Evolutionary conservation across 805 yeast genomes (phyloP), one percentile per base, ranked within the genome.

Genomic region (Metschnikowia arizonensis): DNA sequence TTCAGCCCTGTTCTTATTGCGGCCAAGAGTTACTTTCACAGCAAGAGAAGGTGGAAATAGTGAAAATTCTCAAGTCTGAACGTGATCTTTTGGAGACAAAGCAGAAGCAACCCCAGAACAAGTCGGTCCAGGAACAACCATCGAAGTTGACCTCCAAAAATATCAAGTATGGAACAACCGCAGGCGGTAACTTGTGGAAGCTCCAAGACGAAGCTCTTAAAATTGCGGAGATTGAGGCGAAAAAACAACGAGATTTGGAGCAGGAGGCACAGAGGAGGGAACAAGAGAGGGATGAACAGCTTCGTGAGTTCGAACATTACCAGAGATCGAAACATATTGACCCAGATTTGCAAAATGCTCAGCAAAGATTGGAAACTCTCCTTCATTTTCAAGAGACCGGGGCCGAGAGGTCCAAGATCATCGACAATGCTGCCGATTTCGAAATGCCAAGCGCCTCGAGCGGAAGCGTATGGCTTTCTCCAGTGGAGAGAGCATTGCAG

Each of bases 341-440:
- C 52, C 74, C 78, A 0, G 90, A 83, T 33, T 64, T 87, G 30
- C 52, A 70, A 3, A 72, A 73, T 45, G 99, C 99, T 0, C 84
- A 86, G 54, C 79, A 78, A 36, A 70, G 90, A 41, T 67, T 93
- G 40, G 86, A 87, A 26, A 83, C 79, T 26, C 66, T 93, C 39
- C 68, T 93, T 35, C 77, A 81, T 50, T 93, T 82, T 62, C 99
- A 93, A 62, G 87, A 79, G 2, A 81, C 90, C 14, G 86, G 95
- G 5, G 87, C 90, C 1, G 95, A 88, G 61, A 74, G 99, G 61
- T 93, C 99, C 0, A 81, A 79, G 54, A 88, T 93, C 50, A 90
- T 95, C 32, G 99, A 93, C 61, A 83, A 88, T 59, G 97, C 95
- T 0, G 80, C 95, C 4, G 99, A 93, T 61, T 88, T 78, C 60